Evolutionary conservation across 2,329 filamentous ascomycete species (phyloP), one percentile per base, ranked within the genome.

Genomic region (Aspergillus japonicus): DNA sequence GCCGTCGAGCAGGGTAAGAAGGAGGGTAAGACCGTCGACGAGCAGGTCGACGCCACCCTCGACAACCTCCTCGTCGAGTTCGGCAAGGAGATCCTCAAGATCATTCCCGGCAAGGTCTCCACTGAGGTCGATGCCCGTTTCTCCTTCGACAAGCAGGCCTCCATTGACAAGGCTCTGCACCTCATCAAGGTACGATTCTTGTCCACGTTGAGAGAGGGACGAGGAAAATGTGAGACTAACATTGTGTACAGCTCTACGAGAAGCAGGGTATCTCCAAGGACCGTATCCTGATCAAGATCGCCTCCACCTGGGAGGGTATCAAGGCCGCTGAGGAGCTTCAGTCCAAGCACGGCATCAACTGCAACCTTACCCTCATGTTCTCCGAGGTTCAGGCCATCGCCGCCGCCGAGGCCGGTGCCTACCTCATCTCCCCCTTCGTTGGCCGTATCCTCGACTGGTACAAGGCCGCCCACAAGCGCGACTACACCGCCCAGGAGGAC

Each of bases 361-460:
- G 86, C 89, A 99, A 99, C 88, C 83, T 99, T 77, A 99, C 95
- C 65, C 91, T 99, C 78, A 93, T 99, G 90, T 99, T 99, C 89
- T 97, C 94, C 53, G 83, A 89, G 66, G 85, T 90, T 68, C 95
- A 99, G 85, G 95, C 95, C 75, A 96, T 98, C 73, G 93, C 91
- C 69, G 94, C 91, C 74, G 95, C 95, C 64, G 95, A 99, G 86
- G 95, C 95, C 69, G 87, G 87, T 74, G 92, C 94, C 72, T 98
- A 90, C 89, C 90, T 99, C 77, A 98, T 99, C 84, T 98, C 95
- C 54, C 95, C 95, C 79, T 99, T 98, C 82, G 95, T 99, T 71
- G 95, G 95, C 79, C 93, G 95, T 77, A 99, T 99, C 77, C 90
- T 99, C 70, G 95, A 99, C 83, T 99, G 94, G 94, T 97, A 89